These are phyloP conservation scores for Candolleomyces aberdarensis DNA, from an alignment of 768 basidiomycete genomes.

Conservation along the genomic window DNA sequence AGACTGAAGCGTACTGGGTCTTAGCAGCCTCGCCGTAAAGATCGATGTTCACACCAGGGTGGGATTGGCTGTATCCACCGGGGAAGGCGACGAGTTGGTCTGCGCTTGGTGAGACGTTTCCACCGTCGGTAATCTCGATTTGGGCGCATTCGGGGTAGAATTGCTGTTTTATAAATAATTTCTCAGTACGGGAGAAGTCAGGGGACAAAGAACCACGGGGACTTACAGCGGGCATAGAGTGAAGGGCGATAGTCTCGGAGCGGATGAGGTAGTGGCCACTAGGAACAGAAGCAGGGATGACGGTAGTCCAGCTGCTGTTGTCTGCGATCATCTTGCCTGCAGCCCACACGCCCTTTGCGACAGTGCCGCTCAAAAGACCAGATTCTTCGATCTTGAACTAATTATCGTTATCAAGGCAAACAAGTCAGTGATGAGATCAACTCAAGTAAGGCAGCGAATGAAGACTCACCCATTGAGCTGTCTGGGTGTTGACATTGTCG, in stretches of 20 bases:
- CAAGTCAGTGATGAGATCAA: background rate
- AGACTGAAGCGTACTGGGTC: slow-evolving; percentile 18
- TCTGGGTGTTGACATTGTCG: slow-evolving; percentile 33
- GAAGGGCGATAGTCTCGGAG: slow-evolving; percentile 46
- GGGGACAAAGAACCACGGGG: slow-evolving; percentile 4
- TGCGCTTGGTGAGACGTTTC: slow-evolving; percentile 34
- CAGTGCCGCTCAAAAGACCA: slow-evolving; percentile 42
- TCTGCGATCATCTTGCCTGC: slow-evolving; percentile 42
- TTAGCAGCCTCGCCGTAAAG: slow-evolving; percentile 37
- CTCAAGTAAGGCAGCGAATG: background rate
- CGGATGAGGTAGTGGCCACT: slow-evolving; percentile 46
- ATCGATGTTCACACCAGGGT: slow-evolving; percentile 42
- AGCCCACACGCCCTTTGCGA: slow-evolving; percentile 38
- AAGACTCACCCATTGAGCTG: slow-evolving; percentile 39
- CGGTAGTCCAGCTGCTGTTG: slow-evolving; percentile 45
- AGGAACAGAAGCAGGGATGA: slow-evolving; percentile 41
- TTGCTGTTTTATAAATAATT: slow-evolving; percentile 36
- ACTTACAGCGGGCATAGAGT: slow-evolving; percentile 49
- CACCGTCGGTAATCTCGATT: slow-evolving; percentile 39
- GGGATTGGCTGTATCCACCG: slow-evolving; percentile 40
- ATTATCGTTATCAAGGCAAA: background rate
- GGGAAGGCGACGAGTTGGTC: slow-evolving; percentile 47
- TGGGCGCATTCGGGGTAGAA: slow-evolving; percentile 66
- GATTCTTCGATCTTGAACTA: slow-evolving; percentile 48
- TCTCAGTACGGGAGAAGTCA: background rate